Percentiles rank a stretch among this genome's conserved stretches.
Evolutionary conservation across 2,329 filamentous ascomycete species (phyloP).

Genomic region (Rasamsonia emersonii): DNA sequence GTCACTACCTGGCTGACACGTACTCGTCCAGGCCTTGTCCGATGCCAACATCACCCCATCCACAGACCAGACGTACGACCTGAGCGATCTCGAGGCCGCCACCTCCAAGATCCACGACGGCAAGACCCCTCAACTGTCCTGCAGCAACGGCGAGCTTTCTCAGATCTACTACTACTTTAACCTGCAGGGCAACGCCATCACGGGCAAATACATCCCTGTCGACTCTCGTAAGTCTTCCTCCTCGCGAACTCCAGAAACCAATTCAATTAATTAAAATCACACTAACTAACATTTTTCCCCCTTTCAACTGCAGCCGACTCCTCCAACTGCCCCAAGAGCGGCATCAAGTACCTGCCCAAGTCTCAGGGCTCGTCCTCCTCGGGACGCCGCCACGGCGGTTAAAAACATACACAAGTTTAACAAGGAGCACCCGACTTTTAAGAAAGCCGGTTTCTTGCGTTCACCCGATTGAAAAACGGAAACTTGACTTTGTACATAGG

Average conservation of each 20-base stretch:
- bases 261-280: too few species aligned
- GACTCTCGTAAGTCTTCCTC: constrained; percentile 33
- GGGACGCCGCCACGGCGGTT: too few species aligned
- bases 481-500: too few species aligned
- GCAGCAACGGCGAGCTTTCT: constrained; percentile 40
- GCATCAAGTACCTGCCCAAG: constrained; percentile 60
- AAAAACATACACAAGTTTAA: too few species aligned
- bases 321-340: constrained; percentile 53
- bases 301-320: constrained; percentile 39
- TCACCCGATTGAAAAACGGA: too few species aligned
- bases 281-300: too few species aligned
- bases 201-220: constrained; percentile 51
- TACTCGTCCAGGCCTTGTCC: constrained; percentile 43
- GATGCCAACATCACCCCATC: constrained; percentile 48
- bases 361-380: too few species aligned
- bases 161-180: constrained; percentile 49
- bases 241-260: not conserved
- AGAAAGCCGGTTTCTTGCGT: too few species aligned
- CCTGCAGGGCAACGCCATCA: constrained; percentile 49
- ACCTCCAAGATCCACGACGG: constrained; percentile 40
- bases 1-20: too few species aligned
- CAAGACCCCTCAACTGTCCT: constrained; percentile 44
- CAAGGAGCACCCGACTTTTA: too few species aligned
- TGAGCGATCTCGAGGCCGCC: constrained; percentile 43
- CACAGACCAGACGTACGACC: constrained; percentile 42